Evolutionary conservation across 306 rosid species (phyloP), one percentile per base, ranked within the genome.

Genomic region (cucumber (Cucumis sativus)): DNA sequence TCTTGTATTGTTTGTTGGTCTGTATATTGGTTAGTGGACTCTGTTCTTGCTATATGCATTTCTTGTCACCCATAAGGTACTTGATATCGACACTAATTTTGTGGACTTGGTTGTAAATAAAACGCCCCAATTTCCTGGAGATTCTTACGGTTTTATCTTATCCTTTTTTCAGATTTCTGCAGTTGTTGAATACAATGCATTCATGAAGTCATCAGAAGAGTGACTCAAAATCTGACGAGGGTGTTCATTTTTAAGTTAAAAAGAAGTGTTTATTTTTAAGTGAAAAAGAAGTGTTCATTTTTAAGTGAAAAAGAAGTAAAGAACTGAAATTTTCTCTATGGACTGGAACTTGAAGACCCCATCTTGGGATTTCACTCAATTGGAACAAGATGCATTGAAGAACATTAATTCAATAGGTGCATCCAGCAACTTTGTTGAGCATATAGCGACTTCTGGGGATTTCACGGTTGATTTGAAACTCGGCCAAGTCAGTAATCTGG

Each of bases 401-500:
- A 87, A 80, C 92, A 81, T 87, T 55, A 89, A 78, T 77, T 77
- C 86, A 47, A 83, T 82, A 57, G 89, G 85, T 79, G 88, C 86
- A 33, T 86, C 96, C 79, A 79, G 80, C 80, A 85, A 82, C 79
- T 87, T 83, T 82, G 95, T 86, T 20, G 86, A 83, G 55, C 84
- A 85, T 21, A 81, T 80, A 74, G 35, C 81, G 20, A 74, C 72
- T 33, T 80, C 77, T 61, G 89, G 94, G 79, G 92, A 84, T 45
- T 95, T 92, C 81, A 88, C 96, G 51, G 90, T 95, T 58, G 99
- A 95, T 81, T 88, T 95, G 96, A 92, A 92, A 87, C 96, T 95
- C 56, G 99, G 99, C 2, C 97, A 86, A 49, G 86, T 87, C 64
- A 86, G 88, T 43, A 82, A 79, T 79, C 82, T 90, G 61, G 81